Evolutionary conservation across 2,329 filamentous ascomycete genomes (phyloP), one percentile per base, ranked within the genome.

Genomic region (Biscogniauxia mediterranea): DNA sequence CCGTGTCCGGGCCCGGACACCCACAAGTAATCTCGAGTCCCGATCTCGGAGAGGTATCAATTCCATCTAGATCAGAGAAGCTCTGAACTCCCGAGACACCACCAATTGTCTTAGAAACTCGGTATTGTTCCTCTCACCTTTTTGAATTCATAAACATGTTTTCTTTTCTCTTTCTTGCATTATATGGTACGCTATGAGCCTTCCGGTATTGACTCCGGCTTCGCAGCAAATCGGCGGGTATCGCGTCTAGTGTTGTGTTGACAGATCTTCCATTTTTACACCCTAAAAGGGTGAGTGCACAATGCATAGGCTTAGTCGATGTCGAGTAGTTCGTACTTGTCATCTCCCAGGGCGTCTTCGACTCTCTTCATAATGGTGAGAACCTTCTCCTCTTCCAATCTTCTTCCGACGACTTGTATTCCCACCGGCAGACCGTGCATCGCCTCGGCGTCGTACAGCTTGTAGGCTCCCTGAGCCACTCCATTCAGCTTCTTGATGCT

Each of bases 371-470:
- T 96, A 15, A 89, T 82, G 0, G 89, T 86, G 55, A 97, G 77
- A 0, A 96, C 91, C 79, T 94, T 95, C 78, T 97, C 92, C 74
- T 97, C 93, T 72, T 95, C 89, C 69, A 96, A 77, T 42, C 92
- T 82, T 51, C 89, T 81, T 0, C 92, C 92, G 0, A 96, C 88
- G 23, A 96, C 82, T 75, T 97, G 93, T 7, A 97, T 88, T 0
- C 86, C 93, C 0, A 96, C 92, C 0, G 94, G 94, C 50, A 97
- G 79, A 0, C 93, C 93, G 54, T 92, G 89, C 93, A 97, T 97
- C 61, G 86, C 87, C 15, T 80, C 78, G 0, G 92, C 88, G 73
- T 97, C 86, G 73, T 97, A 97, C 68, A 92, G 83, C 76, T 90
- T 92, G 75, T 95, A 96, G 0, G 92, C 93, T 2, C 93, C 92